Base-by-base conservation (phyloP, 257 asterid genomes). In the Parsonsia alboflavescens region DNA sequence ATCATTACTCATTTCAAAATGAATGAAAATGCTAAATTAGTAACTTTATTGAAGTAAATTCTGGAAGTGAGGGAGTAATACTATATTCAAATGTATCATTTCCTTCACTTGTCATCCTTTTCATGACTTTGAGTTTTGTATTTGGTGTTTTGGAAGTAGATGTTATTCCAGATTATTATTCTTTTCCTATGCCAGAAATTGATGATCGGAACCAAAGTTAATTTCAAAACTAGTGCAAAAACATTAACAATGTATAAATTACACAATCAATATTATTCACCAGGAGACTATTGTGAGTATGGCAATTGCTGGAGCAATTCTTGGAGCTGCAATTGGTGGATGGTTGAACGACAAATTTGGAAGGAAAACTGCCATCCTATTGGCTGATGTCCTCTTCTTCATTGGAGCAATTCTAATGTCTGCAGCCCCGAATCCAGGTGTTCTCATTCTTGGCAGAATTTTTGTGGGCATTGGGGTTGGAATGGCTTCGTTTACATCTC, bases 231-330 rank as follows among this genome's bases (percentile, higher is more conserved):
- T 49, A 12, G 13, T 2, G 68, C 11, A 0, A 2, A 42, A 15
- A 7, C 19, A 26, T 21, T 42, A 66, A 42, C 30, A 28, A 67
- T 44, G 30, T n/a, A 9, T 36, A 21, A 39, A 26, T 19, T 33
- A 42, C 46, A 42, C 46, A 7, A 7, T 49, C 62, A 7, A 28
- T 6, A 5, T 42, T 33, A 44, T 73, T 66, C 36, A 67, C 33
- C 56, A 87, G 88, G 89, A 87, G 71, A 68, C 80, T 59, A 83
- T 83, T 72, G 88, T 87, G 62, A 87, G 89, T 79, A 82, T 77
- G 79, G 89, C 86, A 12, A 84, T 83, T 3, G 89, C 89, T 0
- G 89, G 88, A 76, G 91, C 89, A 46, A 83, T 87, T n/a, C 75
- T 87, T 22, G 91, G 91, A 3, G 89, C 88, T 4, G 89, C 88